phyloP scores from a whole-genome alignment of 2,329 filamentous ascomycete genomes.

The Phaeosphaeria sp. region DNA sequence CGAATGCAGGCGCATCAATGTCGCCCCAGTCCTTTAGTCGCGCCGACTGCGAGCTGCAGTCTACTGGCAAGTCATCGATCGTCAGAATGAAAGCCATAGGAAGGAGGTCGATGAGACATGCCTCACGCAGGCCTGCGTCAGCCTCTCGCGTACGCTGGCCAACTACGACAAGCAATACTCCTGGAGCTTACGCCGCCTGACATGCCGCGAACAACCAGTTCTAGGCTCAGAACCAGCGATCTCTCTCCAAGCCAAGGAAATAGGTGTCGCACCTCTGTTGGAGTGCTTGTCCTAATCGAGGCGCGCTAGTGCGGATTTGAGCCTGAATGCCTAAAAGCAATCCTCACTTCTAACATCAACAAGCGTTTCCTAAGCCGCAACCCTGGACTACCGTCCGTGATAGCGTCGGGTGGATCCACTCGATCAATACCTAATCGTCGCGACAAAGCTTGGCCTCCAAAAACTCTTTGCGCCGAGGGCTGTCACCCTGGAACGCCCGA shows the following conservation, averaged over 20 bases:
- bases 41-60: not conserved
- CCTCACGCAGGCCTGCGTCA: not conserved
- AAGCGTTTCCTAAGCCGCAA: conserved; percentile 12
- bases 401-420: conserved; percentile 33
- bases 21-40: not conserved
- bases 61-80: not conserved
- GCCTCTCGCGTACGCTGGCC: conserved; percentile 7
- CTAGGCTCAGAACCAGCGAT: conserved; percentile 4
- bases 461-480: conserved; percentile 37
- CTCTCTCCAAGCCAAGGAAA: conserved; percentile 25
- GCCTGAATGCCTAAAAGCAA: conserved; percentile 25
- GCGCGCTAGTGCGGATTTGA: conserved; percentile 20
- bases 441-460: conserved; percentile 35
- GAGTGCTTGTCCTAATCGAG: conserved; percentile 21
- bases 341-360: conserved; percentile 24
- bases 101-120: not conserved
- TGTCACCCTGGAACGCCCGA: conserved; percentile 14
- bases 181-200: conserved; percentile 12
- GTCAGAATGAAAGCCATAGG: not conserved
- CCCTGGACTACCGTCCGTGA: conserved; percentile 11
- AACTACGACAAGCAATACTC: conserved; percentile 22
- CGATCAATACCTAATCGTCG: conserved; percentile 35
- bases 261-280: conserved; percentile 40
- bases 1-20: not conserved
- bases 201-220: conserved; percentile 11